A percentile compares a stretch with the other conserved stretches of the same genome.
phyloP scores from a whole-genome alignment of 1,284 basidiomycete species.

The Sporisorium iseilematis-ciliati region DNA sequence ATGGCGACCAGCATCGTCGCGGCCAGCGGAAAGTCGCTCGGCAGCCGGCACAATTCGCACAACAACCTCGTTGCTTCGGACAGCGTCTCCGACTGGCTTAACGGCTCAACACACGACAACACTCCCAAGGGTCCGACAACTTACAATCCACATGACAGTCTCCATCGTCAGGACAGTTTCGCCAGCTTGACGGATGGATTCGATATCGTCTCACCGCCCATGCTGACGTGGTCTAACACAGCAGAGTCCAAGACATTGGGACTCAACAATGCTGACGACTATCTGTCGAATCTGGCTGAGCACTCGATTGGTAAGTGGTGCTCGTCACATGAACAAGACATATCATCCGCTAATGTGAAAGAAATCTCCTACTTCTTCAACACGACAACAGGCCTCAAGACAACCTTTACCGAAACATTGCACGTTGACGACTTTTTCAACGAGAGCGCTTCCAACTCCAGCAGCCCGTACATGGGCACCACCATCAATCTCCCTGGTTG shows the following conservation, averaged over 20 bases:
- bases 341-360: background rate
- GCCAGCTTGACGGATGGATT: constrained; percentile 46
- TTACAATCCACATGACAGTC: constrained; percentile 8
- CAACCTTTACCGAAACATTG: constrained; percentile 35
- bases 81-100: constrained; percentile 42
- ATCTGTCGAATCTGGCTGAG: constrained; percentile 29
- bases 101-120: constrained; percentile 26
- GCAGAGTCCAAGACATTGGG: constrained; percentile 29
- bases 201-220: constrained; percentile 39
- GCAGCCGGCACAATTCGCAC: constrained; percentile 50
- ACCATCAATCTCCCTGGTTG: constrained; percentile 55
- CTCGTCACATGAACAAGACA: no score
- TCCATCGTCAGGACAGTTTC: constrained; percentile 34
- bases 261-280: constrained; percentile 41
- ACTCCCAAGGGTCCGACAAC: constrained; percentile 24
- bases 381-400: constrained; percentile 33
- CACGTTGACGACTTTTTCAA: constrained; percentile 54
- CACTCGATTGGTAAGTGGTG: constrained; percentile 40
- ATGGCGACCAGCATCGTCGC: constrained; percentile 42
- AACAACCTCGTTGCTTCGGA: constrained; percentile 43
- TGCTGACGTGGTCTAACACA: constrained; percentile 25
- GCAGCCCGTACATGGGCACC: constrained; percentile 33
- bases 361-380: background rate
- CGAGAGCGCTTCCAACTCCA: constrained; percentile 29
- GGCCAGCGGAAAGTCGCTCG: constrained; percentile 33